A percentile compares a stretch with the other conserved stretches of the same genome.
Evolutionary conservation across 371 early-diverging fungal genomes (phyloP).

Genomic region (Mortierella polycephala): DNA sequence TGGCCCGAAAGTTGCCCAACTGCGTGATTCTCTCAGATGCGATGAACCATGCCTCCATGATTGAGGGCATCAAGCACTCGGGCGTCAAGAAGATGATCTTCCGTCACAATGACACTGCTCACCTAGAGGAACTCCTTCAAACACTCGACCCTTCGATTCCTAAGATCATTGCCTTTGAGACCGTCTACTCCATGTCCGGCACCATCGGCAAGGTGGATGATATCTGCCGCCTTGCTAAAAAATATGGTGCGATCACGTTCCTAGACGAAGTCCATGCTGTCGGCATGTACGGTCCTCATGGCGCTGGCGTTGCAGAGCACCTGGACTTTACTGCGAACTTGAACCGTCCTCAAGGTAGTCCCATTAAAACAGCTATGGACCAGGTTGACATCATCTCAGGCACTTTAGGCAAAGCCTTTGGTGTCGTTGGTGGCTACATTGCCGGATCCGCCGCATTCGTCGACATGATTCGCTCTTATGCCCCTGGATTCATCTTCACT

Average conservation of each 20-base stretch:
- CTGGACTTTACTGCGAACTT: constrained; percentile 75
- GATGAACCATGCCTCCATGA: constrained; percentile 99
- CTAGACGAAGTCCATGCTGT: constrained; percentile 99
- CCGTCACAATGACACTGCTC: constrained; percentile 94
- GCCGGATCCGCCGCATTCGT: constrained; percentile 90
- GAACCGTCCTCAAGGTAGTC: constrained; percentile 61
- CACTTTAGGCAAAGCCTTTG: constrained; percentile 96
- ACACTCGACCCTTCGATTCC: constrained; percentile 83
- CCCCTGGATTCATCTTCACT: constrained; percentile 99
- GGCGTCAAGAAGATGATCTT: constrained; percentile 91
- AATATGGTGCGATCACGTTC: constrained; percentile 98
- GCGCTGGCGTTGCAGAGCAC: constrained; percentile 98
- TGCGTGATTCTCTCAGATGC: constrained; percentile 96
- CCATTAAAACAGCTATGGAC: constrained; percentile 69
- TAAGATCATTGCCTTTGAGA: constrained; percentile 98
- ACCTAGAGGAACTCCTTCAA: constrained; percentile 88
- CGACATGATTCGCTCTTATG: constrained; percentile 98
- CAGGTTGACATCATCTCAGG: constrained; percentile 97
- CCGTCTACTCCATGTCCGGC: constrained; percentile 98
- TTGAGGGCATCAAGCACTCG: constrained; percentile 97
- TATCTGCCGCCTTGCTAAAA: constrained; percentile 91
- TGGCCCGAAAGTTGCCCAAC: constrained; percentile 91
- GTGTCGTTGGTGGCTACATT: constrained; percentile 98
- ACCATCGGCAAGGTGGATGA: constrained; percentile 96
- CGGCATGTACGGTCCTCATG: constrained; percentile 97